Percentiles rank a stretch among this genome's conserved stretches.
These are phyloP conservation scores for Kwoniella shivajii DNA, from an alignment of 1,284 basidiomycete genomes.

Conservation along the genomic window DNA sequence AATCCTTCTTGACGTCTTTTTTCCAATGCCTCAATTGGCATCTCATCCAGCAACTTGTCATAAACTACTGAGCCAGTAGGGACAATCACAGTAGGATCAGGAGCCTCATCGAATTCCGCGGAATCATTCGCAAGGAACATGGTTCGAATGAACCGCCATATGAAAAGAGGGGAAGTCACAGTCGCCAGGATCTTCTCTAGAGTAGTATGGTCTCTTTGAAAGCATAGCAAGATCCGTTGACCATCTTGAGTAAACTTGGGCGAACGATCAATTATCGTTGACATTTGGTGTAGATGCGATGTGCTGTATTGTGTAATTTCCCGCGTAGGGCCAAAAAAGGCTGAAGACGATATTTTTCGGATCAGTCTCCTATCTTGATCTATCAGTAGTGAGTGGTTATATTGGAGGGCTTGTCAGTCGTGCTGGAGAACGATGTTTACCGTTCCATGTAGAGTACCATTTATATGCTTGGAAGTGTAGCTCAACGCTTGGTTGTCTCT, in stretches of 20 bases:
- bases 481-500: too few species aligned
- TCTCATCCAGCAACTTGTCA: neutral
- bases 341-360: too few species aligned
- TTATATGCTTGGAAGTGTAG: too few species aligned
- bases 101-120: neutral
- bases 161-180: neutral
- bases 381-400: too few species aligned
- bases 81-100: conserved; percentile 2
- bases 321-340: too few species aligned
- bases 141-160: neutral
- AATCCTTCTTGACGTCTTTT: neutral
- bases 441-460: too few species aligned
- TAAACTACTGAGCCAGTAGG: neutral
- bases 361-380: too few species aligned
- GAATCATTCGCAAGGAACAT: neutral
- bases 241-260: neutral
- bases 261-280: neutral
- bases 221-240: neutral
- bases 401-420: too few species aligned
- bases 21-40: neutral
- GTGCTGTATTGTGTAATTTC: too few species aligned
- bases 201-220: neutral
- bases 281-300: too few species aligned
- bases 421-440: too few species aligned
- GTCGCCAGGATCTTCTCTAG: neutral